Conservation (phyloP, 1,139 yeast species). For the Petasospora rhodanensis region DNA sequence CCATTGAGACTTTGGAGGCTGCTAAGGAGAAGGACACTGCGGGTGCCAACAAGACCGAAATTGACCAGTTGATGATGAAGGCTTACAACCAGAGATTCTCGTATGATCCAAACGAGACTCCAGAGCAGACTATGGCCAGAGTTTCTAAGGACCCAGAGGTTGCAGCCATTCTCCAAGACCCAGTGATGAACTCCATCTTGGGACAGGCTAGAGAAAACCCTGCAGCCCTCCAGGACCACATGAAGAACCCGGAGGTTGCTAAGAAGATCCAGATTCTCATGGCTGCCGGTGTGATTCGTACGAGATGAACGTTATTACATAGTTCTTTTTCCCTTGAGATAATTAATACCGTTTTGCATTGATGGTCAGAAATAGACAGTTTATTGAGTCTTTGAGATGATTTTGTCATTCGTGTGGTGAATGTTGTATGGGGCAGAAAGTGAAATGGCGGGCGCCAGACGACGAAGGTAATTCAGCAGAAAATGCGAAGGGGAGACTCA, state of each 20-base stretch:
- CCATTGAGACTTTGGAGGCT: constrained; percentile 72
- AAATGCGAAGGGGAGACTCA: too few relatives aligned
- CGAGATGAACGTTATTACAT: constrained; percentile 44
- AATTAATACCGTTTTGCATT: too few relatives aligned
- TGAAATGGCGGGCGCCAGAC: too few relatives aligned
- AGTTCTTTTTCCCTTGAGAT: neutral
- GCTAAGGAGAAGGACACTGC: constrained; percentile 77
- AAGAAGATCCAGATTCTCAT: constrained; percentile 85
- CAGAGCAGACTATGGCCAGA: constrained; percentile 91
- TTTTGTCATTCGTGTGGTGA: too few relatives aligned
- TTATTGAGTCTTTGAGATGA: too few relatives aligned
- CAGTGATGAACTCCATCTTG: constrained; percentile 93
- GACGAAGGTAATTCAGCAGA: too few relatives aligned
- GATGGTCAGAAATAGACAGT: too few relatives aligned
- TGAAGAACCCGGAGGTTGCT: constrained; percentile 92
- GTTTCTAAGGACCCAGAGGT: constrained; percentile 92
- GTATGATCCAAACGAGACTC: constrained; percentile 83
- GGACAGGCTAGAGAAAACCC: constrained; percentile 95
- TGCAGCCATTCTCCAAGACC: constrained; percentile 85
- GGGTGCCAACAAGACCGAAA: constrained; percentile 63
- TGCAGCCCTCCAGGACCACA: constrained; percentile 94
- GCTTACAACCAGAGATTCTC: constrained; percentile 78
- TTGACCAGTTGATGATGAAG: constrained; percentile 75
- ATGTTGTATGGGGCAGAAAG: too few relatives aligned
- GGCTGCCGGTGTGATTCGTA: constrained; percentile 96